Evolutionary conservation across 1,139 yeast genomes (phyloP).

Genomic region (Barnettozyma hawaiiensis): DNA sequence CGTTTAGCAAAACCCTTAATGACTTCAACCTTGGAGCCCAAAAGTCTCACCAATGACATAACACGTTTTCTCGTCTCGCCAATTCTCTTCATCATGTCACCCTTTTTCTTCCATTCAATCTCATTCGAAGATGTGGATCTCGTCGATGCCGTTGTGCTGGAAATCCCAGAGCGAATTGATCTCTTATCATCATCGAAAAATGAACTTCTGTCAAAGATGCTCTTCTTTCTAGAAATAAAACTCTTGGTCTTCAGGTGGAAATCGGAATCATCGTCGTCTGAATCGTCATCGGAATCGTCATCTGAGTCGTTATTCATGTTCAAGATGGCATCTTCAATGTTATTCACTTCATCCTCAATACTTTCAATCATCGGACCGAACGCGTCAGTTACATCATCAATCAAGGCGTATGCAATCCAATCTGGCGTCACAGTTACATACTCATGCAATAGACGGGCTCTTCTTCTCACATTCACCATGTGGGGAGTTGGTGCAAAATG

Average conservation of each 20-base stretch:
- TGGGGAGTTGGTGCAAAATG: slow-evolving; percentile 96
- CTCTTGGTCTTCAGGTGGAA: slow-evolving; percentile 8
- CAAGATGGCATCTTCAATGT: slow-evolving; percentile 85
- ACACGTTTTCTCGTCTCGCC: slow-evolving; percentile 95
- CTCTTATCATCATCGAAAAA: slow-evolving; percentile 19
- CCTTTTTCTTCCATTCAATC: slow-evolving; percentile 85
- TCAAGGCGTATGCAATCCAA: slow-evolving; percentile 95
- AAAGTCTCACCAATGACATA: slow-evolving; percentile 77
- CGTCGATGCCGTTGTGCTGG: slow-evolving; percentile 28
- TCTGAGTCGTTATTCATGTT: slow-evolving; percentile 54
- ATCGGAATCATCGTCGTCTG: slow-evolving; percentile 12
- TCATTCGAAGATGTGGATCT: slow-evolving; percentile 40
- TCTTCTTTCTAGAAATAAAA: slow-evolving; percentile 6
- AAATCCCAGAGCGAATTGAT: slow-evolving; percentile 14
- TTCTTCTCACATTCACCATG: slow-evolving; percentile 88
- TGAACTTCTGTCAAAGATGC: slow-evolving; percentile 11
- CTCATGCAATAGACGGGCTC: slow-evolving; percentile 83
- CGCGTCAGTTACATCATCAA: slow-evolving; percentile 95
- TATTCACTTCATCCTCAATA: slow-evolving; percentile 87
- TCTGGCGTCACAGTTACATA: slow-evolving; percentile 87
- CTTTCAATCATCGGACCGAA: slow-evolving; percentile 95
- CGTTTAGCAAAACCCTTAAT: slow-evolving; percentile 90
- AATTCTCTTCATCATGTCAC: slow-evolving; percentile 88
- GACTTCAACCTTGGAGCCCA: slow-evolving; percentile 94
- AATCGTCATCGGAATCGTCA: slow-evolving; percentile 28